Conservation (phyloP, 345 rosid genomes). For the Conringia planisiliqua region DNA sequence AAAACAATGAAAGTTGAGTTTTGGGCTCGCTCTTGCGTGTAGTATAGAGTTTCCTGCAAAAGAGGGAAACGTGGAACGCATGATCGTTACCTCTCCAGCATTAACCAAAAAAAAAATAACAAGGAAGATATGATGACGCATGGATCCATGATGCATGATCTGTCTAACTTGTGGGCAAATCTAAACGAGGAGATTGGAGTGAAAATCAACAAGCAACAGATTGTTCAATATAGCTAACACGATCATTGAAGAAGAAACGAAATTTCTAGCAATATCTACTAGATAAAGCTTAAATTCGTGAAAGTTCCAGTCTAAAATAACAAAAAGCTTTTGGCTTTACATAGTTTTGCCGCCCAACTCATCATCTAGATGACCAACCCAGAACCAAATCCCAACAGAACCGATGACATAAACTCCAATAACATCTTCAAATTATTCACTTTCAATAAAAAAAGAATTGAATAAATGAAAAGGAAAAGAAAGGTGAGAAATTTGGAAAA, state of each 20-base stretch:
- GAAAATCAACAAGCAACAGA: background rate
- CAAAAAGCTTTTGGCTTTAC: background rate
- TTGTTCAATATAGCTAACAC: background rate
- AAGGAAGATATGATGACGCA: background rate
- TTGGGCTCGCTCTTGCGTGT: background rate
- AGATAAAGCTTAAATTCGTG: background rate
- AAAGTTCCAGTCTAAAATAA: background rate
- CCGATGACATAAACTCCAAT: background rate
- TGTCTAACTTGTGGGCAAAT: background rate
- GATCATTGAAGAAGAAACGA: background rate
- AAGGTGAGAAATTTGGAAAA: constrained; percentile 6
- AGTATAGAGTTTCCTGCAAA: constrained; percentile 17
- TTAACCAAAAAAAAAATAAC: background rate
- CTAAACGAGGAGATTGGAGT: background rate
- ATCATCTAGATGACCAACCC: constrained; percentile 18
- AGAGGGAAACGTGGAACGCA: constrained; percentile 12
- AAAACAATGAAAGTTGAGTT: background rate
- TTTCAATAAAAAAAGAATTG: background rate
- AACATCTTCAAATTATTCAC: background rate
- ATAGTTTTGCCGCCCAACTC: background rate
- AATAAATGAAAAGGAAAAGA: background rate
- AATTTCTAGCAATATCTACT: background rate
- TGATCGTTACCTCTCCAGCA: background rate
- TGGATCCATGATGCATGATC: background rate
- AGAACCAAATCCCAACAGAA: constrained; percentile 10